Percentiles rank a stretch among this genome's conserved stretches.
phyloP scores from a whole-genome alignment of 495 filamentous ascomycete genomes.

The Terfezia claveryi region DNA sequence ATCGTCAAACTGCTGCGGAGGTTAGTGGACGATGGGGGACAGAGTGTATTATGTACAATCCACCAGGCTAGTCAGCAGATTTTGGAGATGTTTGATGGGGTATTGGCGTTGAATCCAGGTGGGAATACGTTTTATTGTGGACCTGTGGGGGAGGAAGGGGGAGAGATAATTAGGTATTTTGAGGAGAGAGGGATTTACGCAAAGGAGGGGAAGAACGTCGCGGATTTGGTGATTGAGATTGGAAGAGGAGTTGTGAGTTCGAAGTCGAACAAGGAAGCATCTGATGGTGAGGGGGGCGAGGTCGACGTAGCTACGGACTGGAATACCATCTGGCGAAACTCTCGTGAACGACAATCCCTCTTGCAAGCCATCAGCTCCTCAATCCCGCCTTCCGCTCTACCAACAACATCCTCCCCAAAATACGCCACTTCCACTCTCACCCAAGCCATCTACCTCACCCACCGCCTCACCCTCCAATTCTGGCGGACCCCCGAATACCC shows the following conservation, averaged over 20 bases:
- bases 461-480: conserved; percentile 39
- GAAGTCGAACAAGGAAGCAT: conserved; percentile 14
- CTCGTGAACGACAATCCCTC: conserved; percentile 21
- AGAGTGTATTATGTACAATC: conserved; percentile 58
- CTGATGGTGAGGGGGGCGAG: conserved; percentile 29
- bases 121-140: conserved; percentile 57
- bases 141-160: conserved; percentile 36
- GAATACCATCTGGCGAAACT: conserved; percentile 46
- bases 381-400: neutral
- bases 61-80: conserved; percentile 36
- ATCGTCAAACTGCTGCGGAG: conserved; percentile 68
- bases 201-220: conserved; percentile 46
- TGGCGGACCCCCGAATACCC: conserved; percentile 48
- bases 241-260: conserved; percentile 28
- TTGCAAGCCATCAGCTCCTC: neutral
- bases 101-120: conserved; percentile 44
- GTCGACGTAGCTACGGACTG: conserved; percentile 37
- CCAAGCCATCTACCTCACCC: conserved; percentile 36
- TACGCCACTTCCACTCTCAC: conserved; percentile 37
- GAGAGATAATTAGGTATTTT: conserved; percentile 44
- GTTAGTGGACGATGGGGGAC: conserved; percentile 42
- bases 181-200: conserved; percentile 36
- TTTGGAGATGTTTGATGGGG: conserved; percentile 51
- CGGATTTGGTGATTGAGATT: conserved; percentile 71
- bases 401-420: conserved; percentile 23